Evolutionary conservation across 768 basidiomycete species (phyloP).

Genomic region (Podaxis sp.): DNA sequence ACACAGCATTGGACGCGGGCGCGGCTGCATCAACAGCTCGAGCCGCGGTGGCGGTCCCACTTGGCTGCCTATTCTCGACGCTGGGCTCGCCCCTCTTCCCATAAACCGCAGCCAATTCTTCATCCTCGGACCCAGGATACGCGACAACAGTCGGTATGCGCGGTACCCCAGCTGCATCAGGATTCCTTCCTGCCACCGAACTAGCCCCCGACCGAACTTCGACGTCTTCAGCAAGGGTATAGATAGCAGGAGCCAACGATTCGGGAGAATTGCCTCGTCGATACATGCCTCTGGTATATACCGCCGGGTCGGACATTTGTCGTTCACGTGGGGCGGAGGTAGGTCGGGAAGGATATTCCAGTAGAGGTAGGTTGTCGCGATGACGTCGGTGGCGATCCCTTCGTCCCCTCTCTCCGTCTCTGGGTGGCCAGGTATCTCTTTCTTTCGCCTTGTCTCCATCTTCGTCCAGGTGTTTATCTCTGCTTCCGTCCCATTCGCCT

Average conservation of each 20-base stretch:
- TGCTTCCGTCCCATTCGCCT: conserved; percentile 14
- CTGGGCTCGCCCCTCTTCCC: neutral
- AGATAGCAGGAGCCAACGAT: conserved; percentile 2
- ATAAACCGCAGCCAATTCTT: neutral
- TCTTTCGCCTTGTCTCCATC: conserved; percentile 12
- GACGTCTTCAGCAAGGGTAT: conserved; percentile 8
- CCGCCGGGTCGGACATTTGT: neutral
- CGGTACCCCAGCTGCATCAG: neutral
- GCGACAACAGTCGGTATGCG: conserved; percentile 7
- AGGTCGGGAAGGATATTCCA: neutral
- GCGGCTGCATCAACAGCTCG: no score
- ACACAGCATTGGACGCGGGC: neutral
- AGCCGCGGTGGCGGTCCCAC: no score
- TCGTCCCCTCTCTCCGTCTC: conserved; percentile 8
- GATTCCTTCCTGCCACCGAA: neutral
- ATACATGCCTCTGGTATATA: neutral
- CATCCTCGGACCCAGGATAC: conserved; percentile 3
- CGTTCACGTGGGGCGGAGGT: neutral
- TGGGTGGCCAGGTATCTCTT: conserved; percentile 9
- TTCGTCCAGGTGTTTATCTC: conserved; percentile 7
- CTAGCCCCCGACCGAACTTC: neutral
- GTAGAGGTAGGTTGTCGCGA: neutral
- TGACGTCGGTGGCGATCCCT: neutral
- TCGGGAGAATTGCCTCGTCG: conserved; percentile 1
- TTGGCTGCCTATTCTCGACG: neutral